phyloP scores from a whole-genome alignment of 345 rosid genomes.

The Citrus reticulata region DNA sequence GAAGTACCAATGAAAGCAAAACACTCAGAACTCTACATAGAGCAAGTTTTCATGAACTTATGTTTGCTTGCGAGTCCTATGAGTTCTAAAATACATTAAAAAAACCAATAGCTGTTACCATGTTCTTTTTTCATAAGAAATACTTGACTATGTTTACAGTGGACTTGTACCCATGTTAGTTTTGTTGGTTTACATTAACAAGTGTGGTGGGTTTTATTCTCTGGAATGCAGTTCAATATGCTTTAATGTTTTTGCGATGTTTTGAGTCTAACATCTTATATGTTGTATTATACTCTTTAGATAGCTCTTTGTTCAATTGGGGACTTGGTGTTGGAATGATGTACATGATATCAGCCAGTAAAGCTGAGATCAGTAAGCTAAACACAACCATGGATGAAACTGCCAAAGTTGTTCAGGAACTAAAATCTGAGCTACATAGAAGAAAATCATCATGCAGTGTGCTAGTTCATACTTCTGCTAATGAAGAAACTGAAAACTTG shows the following conservation, averaged over 20 bases:
- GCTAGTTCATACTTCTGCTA: conserved; percentile 17
- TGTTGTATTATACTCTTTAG: conserved; percentile 28
- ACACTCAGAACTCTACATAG: too few species aligned
- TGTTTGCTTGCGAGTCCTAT: neutral
- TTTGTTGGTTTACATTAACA: conserved; percentile 2
- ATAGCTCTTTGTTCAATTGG: conserved; percentile 48
- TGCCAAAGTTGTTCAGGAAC: conserved; percentile 57
- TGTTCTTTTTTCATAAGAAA: neutral
- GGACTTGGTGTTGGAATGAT: conserved; percentile 73
- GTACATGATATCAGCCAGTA: conserved; percentile 79
- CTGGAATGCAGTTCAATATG: neutral
- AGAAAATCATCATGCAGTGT: conserved; percentile 39
- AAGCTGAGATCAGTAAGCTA: conserved; percentile 58
- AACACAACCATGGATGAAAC: conserved; percentile 67
- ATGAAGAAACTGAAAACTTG: conserved; percentile 19
- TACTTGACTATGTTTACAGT: neutral
- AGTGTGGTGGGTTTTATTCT: neutral
- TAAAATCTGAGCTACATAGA: conserved; percentile 56
- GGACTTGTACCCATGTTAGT: neutral
- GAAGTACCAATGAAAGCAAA: too few species aligned
- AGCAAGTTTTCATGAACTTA: too few species aligned
- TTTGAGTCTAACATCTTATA: neutral
- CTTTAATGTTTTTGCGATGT: neutral
- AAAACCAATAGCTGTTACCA: neutral
- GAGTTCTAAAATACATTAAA: neutral